Conservation (phyloP, 106 monocot genomes). For the Agapanthus africanus region DNA sequence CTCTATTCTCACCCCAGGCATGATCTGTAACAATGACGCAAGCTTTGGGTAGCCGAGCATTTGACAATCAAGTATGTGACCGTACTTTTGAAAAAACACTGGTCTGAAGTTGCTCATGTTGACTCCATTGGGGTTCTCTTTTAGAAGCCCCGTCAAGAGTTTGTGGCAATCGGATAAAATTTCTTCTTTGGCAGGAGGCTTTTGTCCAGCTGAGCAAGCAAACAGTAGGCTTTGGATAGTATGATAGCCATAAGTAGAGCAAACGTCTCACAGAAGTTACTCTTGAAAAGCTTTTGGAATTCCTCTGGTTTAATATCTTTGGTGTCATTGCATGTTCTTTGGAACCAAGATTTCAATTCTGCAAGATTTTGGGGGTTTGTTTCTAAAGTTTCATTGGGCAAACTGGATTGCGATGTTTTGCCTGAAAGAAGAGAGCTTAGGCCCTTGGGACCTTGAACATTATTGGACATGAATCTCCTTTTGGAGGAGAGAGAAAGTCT, state of each 20-base stretch:
- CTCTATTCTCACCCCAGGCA: conserved; percentile 59
- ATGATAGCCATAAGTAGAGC: conserved; percentile 30
- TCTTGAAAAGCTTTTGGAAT: conserved; percentile 32
- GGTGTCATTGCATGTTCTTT: conserved; percentile 10
- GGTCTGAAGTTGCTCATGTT: conserved; percentile 50
- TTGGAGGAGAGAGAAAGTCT: conserved; percentile 28
- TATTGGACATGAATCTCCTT: conserved; percentile 20
- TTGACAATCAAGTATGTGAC: conserved; percentile 54
- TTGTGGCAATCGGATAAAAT: conserved; percentile 57
- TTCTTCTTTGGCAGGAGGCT: conserved; percentile 27
- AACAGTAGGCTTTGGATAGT: conserved; percentile 17
- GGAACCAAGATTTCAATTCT: conserved; percentile 54
- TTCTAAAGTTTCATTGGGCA: neutral
- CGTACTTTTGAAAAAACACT: conserved; percentile 52
- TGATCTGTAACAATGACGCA: conserved; percentile 44
- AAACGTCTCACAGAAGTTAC: conserved; percentile 34
- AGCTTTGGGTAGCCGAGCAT: conserved; percentile 67
- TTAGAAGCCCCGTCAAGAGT: conserved; percentile 45
- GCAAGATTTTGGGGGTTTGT: conserved; percentile 24
- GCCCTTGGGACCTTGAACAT: conserved; percentile 24
- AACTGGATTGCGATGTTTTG: conserved; percentile 10
- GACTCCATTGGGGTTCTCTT: conserved; percentile 57
- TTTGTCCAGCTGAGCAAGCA: conserved; percentile 23
- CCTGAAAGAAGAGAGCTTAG: conserved; percentile 41
- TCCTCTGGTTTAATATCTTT: conserved; percentile 19